Conservation (phyloP, 2,329 filamentous ascomycete species). For the Colletotrichum gigasporum region DNA sequence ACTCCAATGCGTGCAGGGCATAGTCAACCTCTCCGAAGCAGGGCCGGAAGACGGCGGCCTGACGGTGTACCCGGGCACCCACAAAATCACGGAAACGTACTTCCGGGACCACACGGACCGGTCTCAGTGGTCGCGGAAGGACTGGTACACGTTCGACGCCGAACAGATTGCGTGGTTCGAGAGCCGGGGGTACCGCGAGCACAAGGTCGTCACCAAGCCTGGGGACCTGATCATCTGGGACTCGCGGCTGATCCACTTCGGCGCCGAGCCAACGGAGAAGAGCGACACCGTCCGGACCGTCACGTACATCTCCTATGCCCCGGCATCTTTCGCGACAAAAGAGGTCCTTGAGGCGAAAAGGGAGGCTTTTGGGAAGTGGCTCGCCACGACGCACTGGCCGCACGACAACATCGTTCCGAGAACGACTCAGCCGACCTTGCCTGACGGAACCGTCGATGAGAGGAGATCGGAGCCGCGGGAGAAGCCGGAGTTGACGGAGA, state of each 20-base stretch:
- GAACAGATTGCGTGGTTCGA: constrained; percentile 39
- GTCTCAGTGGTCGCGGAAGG: not conserved
- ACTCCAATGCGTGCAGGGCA: constrained; percentile 41
- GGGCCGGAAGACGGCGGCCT: constrained; percentile 33
- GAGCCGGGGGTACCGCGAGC: constrained; percentile 39
- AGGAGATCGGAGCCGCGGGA: constrained; percentile 3
- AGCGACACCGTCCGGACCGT: constrained; percentile 44
- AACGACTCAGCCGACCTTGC: constrained; percentile 30
- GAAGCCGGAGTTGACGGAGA: constrained; percentile 1
- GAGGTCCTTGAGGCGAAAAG: constrained; percentile 34
- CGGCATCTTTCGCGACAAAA: constrained; percentile 42
- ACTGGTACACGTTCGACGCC: not conserved
- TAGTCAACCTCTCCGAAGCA: constrained; percentile 36
- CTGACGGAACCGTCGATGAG: constrained; percentile 34
- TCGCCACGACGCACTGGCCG: constrained; percentile 43
- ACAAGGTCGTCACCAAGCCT: constrained; percentile 44
- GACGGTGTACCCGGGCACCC: constrained; percentile 21
- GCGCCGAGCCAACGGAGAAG: constrained; percentile 31
- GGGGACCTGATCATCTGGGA: constrained; percentile 49
- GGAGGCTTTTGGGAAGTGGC: constrained; percentile 35
- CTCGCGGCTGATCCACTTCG: constrained; percentile 45
- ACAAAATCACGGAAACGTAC: constrained; percentile 9
- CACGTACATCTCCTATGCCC: constrained; percentile 47
- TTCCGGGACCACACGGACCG: constrained; percentile 5
- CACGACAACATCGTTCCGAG: constrained; percentile 47